Conservation (phyloP, 805 yeast genomes). For the Saturnispora bothae region DNA sequence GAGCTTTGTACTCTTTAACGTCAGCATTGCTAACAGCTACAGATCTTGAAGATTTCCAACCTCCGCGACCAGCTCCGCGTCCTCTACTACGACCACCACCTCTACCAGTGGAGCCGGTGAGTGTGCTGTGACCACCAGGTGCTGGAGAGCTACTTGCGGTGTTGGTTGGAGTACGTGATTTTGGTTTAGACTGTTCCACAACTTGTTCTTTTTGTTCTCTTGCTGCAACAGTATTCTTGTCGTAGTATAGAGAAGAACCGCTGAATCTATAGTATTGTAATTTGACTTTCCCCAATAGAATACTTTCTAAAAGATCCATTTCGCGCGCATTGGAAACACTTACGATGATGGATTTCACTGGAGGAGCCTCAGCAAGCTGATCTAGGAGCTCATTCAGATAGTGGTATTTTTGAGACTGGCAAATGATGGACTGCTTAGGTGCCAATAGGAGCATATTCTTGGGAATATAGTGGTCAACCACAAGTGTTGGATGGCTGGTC, state of each 20-base stretch:
- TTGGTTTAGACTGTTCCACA: too few species aligned
- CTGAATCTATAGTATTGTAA: constrained; percentile 58
- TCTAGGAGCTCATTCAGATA: constrained; percentile 42
- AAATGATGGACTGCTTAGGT: constrained; percentile 42
- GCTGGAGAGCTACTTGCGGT: neutral
- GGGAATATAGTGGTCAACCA: constrained; percentile 73
- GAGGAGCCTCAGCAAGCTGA: constrained; percentile 19
- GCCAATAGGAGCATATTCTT: constrained; percentile 57
- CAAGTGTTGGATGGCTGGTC: constrained; percentile 55
- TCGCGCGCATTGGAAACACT: constrained; percentile 58
- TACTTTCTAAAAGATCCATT: constrained; percentile 68
- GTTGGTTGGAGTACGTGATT: neutral
- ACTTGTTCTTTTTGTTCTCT: too few species aligned
- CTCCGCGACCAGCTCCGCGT: constrained; percentile 1
- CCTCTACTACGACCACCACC: constrained; percentile 5
- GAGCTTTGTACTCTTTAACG: constrained; percentile 22
- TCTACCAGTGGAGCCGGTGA: neutral
- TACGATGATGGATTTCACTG: constrained; percentile 29
- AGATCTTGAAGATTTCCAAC: too few species aligned
- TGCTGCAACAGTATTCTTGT: constrained; percentile 10
- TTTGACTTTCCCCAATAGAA: constrained; percentile 55
- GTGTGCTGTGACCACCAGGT: neutral
- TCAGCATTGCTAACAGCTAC: too few species aligned
- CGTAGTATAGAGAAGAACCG: constrained; percentile 42
- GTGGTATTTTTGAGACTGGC: constrained; percentile 50